Base-by-base conservation (phyloP, 1,139 yeast genomes). In the Suhomyces wounanorum region DNA sequence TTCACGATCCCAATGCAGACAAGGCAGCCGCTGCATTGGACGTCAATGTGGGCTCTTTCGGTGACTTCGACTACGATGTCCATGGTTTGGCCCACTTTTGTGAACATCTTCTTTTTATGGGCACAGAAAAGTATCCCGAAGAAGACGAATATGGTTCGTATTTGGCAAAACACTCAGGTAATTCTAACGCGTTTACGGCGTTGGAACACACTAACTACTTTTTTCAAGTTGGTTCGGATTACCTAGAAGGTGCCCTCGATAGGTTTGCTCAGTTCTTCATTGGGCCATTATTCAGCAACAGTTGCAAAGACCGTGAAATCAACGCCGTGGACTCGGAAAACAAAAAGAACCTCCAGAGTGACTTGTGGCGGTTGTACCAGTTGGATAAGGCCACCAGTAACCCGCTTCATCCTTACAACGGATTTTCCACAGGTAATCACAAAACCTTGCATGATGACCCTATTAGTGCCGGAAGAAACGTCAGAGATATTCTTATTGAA, bases 11-110 rank as follows among this genome's bases (percentile, higher is more conserved):
- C 0, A 76, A 82, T n/a, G 80, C 97, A 13, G 98, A 92, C 65
- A 88, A 89, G 68, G 82, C 97, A 0, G 96, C 97, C 0, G 98
- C 98, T 1, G 87, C 98, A 0, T 71, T 94, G 52, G 97, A 90
- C 63, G 98, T 94, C 33, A 84, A 89, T 60, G 94, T 91, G 23
- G 99, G 99, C 17, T 81, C 97, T 3, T 89, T 87, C 65, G 82
- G 88, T 47, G 98, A 94, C 63, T 89, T 89, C 16, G 76, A 79
- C 47, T 77, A 69, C 55, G 74, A 78, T 28, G 68, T 90, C 30
- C 87, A 92, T 2, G 99, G 99, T 1, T 74, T 94, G 55, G 99
- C 99, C 2, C 99, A 94, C 69, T 94, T 94, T 68, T 91, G 97
- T 70, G 99, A 94, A 71, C 99, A 94, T 69, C 76, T 94, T 58